Evolutionary conservation across 352 stramenopile species (phyloP).

Genomic region (Globisporangium okanoganense): DNA sequence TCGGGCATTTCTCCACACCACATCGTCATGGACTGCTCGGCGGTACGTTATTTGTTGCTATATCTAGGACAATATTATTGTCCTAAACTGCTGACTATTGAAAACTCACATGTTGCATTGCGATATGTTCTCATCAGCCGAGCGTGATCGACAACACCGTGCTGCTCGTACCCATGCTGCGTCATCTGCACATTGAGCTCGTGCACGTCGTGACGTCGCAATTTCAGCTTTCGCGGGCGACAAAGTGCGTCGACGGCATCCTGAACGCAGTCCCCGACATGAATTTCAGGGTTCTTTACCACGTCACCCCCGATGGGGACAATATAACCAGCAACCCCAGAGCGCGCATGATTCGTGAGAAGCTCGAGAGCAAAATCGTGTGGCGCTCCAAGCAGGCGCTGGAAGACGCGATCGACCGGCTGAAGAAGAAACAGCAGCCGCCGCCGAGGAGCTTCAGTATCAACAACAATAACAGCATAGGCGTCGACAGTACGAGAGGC

Average conservation of each 20-base stretch:
- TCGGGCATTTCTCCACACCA: slow-evolving; percentile 60
- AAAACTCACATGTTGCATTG: background rate
- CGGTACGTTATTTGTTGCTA: slow-evolving; percentile 23
- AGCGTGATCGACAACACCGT: slow-evolving; percentile 38
- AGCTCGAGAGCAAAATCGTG: slow-evolving; percentile 7
- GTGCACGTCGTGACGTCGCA: slow-evolving; percentile 37
- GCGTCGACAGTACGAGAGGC: background rate
- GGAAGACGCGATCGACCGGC: slow-evolving; percentile 19
- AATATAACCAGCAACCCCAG: background rate
- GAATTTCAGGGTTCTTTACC: slow-evolving; percentile 23
- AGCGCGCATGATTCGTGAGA: slow-evolving; percentile 12
- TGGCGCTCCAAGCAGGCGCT: slow-evolving; percentile 9
- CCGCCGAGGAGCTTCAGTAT: background rate
- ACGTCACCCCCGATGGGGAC: slow-evolving; percentile 24
- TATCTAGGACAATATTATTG: background rate
- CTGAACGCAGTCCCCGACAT: slow-evolving; percentile 20
- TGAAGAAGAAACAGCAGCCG: slow-evolving; percentile 20
- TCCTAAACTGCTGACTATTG: too few relatives aligned
- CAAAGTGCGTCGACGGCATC: slow-evolving; percentile 30
- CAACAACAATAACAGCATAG: background rate
- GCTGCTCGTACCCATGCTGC: slow-evolving; percentile 24
- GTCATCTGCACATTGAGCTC: slow-evolving; percentile 25
- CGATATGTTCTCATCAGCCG: slow-evolving; percentile 13
- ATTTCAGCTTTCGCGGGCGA: slow-evolving; percentile 28
- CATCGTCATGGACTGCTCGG: slow-evolving; percentile 67